phyloP scores from a whole-genome alignment of 176 grass and related monocot genomes.

The Cocos nucifera region DNA sequence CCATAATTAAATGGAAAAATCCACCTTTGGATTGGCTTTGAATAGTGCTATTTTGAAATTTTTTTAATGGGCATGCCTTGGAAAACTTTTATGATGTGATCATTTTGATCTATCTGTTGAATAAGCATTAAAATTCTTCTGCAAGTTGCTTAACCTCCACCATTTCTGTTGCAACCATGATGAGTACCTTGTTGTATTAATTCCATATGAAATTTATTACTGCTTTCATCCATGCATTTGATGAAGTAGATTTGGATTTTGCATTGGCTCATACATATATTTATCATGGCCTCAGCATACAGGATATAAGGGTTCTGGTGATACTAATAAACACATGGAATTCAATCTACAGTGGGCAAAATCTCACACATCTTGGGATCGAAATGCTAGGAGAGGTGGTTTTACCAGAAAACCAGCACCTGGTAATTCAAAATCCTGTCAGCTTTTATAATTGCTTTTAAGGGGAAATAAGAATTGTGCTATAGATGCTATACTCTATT shows the following conservation, averaged over 20 bases:
- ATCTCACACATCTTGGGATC: slow-evolving; percentile 22
- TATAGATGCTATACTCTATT: not conserved
- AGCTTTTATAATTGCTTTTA: slow-evolving; percentile 11
- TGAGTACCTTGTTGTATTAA: too few relatives aligned
- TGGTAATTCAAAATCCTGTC: slow-evolving; percentile 28
- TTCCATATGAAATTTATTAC: too few relatives aligned
- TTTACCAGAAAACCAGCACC: slow-evolving; percentile 27
- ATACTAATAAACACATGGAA: slow-evolving; percentile 28
- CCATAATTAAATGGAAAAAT: too few relatives aligned
- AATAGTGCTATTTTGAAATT: too few relatives aligned
- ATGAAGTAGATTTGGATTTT: not conserved
- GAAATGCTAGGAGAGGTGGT: slow-evolving; percentile 30
- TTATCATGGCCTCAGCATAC: slow-evolving; percentile 28
- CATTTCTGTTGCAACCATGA: too few relatives aligned
- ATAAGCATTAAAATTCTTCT: too few relatives aligned
- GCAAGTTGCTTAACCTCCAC: too few relatives aligned
- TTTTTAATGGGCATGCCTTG: too few relatives aligned
- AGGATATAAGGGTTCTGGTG: slow-evolving; percentile 33
- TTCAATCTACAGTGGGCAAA: slow-evolving; percentile 35
- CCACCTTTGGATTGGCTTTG: too few relatives aligned
- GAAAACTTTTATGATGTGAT: too few relatives aligned
- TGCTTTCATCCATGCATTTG: not conserved
- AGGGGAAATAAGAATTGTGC: slow-evolving; percentile 1
- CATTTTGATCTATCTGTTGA: too few relatives aligned
- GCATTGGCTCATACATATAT: not conserved